Percentiles rank a stretch among this genome's conserved stretches.
Conservation (phyloP, 768 basidiomycete species). For the Mycena vitilis region DNA sequence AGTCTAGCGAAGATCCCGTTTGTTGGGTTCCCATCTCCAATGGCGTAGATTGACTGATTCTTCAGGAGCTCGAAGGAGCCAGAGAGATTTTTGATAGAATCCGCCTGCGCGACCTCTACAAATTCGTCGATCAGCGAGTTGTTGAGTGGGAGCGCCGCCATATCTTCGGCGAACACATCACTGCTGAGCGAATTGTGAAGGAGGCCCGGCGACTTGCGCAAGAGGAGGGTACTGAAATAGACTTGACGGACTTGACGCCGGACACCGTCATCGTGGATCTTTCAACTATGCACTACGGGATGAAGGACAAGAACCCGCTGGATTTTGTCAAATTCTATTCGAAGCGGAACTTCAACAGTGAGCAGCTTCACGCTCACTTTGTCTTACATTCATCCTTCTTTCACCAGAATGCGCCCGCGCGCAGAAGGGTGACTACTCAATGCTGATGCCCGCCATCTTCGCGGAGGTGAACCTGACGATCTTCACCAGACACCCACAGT, state of each 20-base stretch:
- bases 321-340: conserved; percentile 80
- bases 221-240: conserved; percentile 41
- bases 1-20: conserved; percentile 64
- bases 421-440: conserved; percentile 69
- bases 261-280: conserved; percentile 72
- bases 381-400: neutral
- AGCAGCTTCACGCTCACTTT: neutral
- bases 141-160: conserved; percentile 54
- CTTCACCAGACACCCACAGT: conserved; percentile 72
- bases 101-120: conserved; percentile 73
- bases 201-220: conserved; percentile 41
- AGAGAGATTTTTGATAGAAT: conserved; percentile 74
- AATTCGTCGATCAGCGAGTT: conserved; percentile 52
- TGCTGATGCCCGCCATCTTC: conserved; percentile 71
- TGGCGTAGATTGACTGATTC: conserved; percentile 12
- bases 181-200: conserved; percentile 55
- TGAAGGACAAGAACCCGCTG: conserved; percentile 76
- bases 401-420: conserved; percentile 57
- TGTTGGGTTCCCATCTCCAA: conserved; percentile 34
- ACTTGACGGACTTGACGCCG: conserved; percentile 25
- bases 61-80: conserved; percentile 68
- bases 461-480: conserved; percentile 77
- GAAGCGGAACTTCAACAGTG: conserved; percentile 70
- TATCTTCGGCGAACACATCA: conserved; percentile 53
- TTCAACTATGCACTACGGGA: conserved; percentile 80